Conservation (phyloP, 129 eudicot genomes). For the Saussurea involucrata region DNA sequence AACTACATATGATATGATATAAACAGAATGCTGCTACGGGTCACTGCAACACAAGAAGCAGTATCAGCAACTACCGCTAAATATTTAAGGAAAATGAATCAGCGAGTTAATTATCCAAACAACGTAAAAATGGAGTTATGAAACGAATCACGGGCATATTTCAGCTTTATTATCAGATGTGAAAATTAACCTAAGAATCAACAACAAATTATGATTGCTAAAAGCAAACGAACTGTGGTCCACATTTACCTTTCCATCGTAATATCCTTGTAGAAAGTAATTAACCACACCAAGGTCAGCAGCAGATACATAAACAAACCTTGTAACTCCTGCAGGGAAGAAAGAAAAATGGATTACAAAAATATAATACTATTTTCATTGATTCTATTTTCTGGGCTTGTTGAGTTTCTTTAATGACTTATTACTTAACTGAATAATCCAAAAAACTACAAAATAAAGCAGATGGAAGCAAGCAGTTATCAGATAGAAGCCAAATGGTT, state of each 20-base stretch:
- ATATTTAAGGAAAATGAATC: not conserved
- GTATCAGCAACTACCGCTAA: no score
- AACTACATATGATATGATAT: no score
- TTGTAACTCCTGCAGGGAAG: constrained; percentile 57
- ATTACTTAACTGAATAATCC: not conserved
- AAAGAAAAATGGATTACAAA: not conserved
- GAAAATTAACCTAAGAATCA: not conserved
- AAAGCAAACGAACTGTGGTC: not conserved
- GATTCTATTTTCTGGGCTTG: not conserved
- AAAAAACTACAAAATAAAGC: not conserved
- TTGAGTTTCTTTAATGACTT: not conserved
- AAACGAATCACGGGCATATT: not conserved
- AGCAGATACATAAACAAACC: constrained; percentile 89
- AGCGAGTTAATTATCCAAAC: not conserved
- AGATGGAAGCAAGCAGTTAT: not conserved
- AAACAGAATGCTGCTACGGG: no score
- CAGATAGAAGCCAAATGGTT: not conserved
- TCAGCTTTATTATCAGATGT: not conserved
- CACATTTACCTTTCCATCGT: constrained; percentile 85
- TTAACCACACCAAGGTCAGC: constrained; percentile 83
- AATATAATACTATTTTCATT: not conserved
- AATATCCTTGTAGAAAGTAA: constrained; percentile 84
- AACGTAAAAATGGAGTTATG: not conserved
- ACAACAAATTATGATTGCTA: not conserved
- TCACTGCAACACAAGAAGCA: no score